These are phyloP conservation scores for Alternaria sp. DNA, from an alignment of 2,329 filamentous ascomycete genomes.

Conservation along the genomic window DNA sequence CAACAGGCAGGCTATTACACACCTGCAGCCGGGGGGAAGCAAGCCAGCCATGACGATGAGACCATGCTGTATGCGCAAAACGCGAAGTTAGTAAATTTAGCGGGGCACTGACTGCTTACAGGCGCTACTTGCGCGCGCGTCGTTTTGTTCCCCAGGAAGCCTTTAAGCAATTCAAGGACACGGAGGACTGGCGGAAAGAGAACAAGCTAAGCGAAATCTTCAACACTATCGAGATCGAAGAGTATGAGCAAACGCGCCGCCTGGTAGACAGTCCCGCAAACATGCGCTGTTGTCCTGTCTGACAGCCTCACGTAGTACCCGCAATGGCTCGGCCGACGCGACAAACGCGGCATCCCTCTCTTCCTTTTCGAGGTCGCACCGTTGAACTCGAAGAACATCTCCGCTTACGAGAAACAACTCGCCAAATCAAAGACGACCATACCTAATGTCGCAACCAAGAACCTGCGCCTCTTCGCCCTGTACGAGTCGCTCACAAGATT, in stretches of 20 bases:
- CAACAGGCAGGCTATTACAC: slow-evolving; percentile 71
- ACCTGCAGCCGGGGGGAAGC: slow-evolving; percentile 51
- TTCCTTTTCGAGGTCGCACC: slow-evolving; percentile 89
- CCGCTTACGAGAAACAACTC: slow-evolving; percentile 75
- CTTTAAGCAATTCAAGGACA: slow-evolving; percentile 84
- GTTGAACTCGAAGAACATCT: slow-evolving; percentile 82
- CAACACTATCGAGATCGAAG: slow-evolving; percentile 83
- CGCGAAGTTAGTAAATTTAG: slow-evolving; percentile 13
- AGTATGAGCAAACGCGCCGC: slow-evolving; percentile 81
- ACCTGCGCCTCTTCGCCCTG: slow-evolving; percentile 87
- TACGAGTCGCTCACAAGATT: slow-evolving; percentile 94
- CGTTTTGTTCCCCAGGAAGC: slow-evolving; percentile 82
- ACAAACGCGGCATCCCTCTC: slow-evolving; percentile 88
- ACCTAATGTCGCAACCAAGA: slow-evolving; percentile 74
- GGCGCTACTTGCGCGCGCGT: slow-evolving; percentile 85
- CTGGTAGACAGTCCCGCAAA: slow-evolving; percentile 64
- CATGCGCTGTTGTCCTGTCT: slow-evolving; percentile 19
- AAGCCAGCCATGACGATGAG: slow-evolving; percentile 75
- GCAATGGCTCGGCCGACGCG: slow-evolving; percentile 92
- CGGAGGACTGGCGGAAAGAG: slow-evolving; percentile 84
- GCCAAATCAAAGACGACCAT: slow-evolving; percentile 66
- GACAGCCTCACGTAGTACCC: slow-evolving; percentile 71
- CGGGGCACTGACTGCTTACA: slow-evolving; percentile 53
- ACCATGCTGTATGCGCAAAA: slow-evolving; percentile 68
- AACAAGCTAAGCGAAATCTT: slow-evolving; percentile 83